Evolutionary conservation across 1,284 basidiomycete genomes (phyloP), one percentile per base, ranked within the genome.

Genomic region (Limonomyces culmigenus): DNA sequence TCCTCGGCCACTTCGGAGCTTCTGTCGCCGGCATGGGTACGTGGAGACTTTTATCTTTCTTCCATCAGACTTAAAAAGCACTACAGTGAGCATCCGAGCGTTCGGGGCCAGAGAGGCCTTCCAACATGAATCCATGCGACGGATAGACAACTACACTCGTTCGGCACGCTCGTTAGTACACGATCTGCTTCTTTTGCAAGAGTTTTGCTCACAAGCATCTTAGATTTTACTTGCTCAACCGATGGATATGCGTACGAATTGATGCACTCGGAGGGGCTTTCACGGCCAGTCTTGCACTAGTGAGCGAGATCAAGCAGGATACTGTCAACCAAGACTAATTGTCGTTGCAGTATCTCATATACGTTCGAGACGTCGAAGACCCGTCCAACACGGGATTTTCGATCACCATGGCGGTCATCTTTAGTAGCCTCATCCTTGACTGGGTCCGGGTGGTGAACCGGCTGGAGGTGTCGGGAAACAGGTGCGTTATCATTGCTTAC

Each of bases 1-100:
- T 84, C 5, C 61, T 79, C 39, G 72, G 70, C 32, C 74, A 78
- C 46, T 78, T 86, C 45, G 71, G 74, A 12, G 69, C 75, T 17
- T 68, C 75, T 0, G 65, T 83, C 27, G 53, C 64, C 12, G 81
- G 83, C 19, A 58, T 86, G 6, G 58, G 73, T 77, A 42, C 37
- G 65, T 20, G 23, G 33, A 12, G 3, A n/a, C n/a, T 19, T 5
- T 11, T 25, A 12, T 4, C 20, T 15, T 13, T 10, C 5, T 13
- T 6, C 3, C 10, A 13, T 19, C 4, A 3, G 12, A 2, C 23
- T 27, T 27, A 8, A 27, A n/a, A 8, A 8, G n/a, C n/a, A 31
- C 33, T 27, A 3, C 40, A 74, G 73, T 64, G 3, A 76, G 73
- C 3, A 67, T 78, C 35, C 64, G 74, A 17, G 72, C 72, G 8